Evolutionary conservation across 805 yeast species (phyloP).

Genomic region (Metschnikowia dekortorum): DNA sequence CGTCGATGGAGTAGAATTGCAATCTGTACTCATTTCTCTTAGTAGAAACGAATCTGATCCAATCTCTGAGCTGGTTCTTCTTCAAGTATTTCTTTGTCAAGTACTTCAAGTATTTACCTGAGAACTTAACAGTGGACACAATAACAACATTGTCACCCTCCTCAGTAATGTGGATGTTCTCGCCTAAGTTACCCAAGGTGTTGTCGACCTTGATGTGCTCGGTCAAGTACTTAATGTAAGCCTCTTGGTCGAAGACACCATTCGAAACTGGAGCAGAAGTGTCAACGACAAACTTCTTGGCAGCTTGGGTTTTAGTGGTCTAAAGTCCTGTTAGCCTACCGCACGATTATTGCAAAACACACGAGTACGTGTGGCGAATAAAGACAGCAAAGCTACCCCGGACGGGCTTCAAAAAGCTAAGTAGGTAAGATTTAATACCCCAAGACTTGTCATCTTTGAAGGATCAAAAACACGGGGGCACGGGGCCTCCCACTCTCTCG

Average conservation of each 20-base stretch:
- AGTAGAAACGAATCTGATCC: conserved; percentile 98
- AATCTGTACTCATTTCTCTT: conserved; percentile 94
- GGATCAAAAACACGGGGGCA: conserved; percentile 1
- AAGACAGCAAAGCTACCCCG: conserved; percentile 48
- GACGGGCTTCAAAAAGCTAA: conserved; percentile 32
- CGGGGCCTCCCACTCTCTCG: background rate
- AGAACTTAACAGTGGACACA: conserved; percentile 90
- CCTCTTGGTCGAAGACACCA: conserved; percentile 96
- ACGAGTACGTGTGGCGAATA: conserved; percentile 18
- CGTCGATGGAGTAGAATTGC: conserved; percentile 98
- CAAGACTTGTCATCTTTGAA: background rate
- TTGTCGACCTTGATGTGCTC: conserved; percentile 99
- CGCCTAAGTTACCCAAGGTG: conserved; percentile 95
- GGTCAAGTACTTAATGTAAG: conserved; percentile 95
- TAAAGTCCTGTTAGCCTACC: conserved; percentile 68
- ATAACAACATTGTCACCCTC: conserved; percentile 88
- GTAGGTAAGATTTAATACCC: conserved; percentile 4
- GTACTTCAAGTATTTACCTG: conserved; percentile 99
- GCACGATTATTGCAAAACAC: conserved; percentile 42
- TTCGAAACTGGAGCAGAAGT: conserved; percentile 95
- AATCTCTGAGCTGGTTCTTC: conserved; percentile 99
- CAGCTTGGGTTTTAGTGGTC: conserved; percentile 73
- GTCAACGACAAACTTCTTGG: conserved; percentile 92
- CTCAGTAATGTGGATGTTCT: conserved; percentile 79
- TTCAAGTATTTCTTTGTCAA: conserved; percentile 99